Conservation (phyloP, 2,329 filamentous ascomycete species). For the Ophiostoma ips region DNA sequence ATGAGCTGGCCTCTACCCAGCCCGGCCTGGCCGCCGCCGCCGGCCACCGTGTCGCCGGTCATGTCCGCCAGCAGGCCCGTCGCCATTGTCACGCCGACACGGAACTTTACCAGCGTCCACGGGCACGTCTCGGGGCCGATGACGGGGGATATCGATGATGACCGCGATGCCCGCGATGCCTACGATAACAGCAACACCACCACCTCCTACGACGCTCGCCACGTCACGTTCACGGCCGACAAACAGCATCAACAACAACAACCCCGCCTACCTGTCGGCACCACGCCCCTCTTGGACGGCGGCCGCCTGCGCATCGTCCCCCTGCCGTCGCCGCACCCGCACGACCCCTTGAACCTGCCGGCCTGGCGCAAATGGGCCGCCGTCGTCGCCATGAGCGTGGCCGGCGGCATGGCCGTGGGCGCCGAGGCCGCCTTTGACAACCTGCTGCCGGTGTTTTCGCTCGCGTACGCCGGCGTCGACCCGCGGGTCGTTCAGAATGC, state of each 20-base stretch:
- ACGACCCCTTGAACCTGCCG: constrained; percentile 21
- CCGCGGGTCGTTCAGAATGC: constrained; percentile 18
- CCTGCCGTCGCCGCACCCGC: constrained; percentile 11
- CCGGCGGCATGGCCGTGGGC: constrained; percentile 18
- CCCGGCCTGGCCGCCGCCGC: not conserved
- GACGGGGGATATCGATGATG: constrained; percentile 7
- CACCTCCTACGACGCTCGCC: too few species aligned
- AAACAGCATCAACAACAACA: not conserved
- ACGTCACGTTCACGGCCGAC: too few species aligned
- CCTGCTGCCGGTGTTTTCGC: constrained; percentile 21
- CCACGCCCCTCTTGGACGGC: constrained; percentile 9
- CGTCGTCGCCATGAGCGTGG: constrained; percentile 17
- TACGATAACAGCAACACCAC: not conserved
- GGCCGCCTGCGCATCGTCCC: constrained; percentile 11
- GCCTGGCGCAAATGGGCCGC: constrained; percentile 21
- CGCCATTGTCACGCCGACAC: not conserved
- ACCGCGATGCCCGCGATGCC: constrained; percentile 10
- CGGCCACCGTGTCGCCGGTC: not conserved
- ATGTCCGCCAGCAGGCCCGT: not conserved
- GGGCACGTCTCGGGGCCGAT: not conserved
- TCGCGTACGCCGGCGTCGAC: constrained; percentile 23
- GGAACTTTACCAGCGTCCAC: not conserved
- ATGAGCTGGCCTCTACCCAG: constrained; percentile 7
- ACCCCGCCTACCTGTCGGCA: constrained; percentile 8
- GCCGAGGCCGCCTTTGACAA: constrained; percentile 19